Evolutionary conservation across 768 basidiomycete species (phyloP), one percentile per base, ranked within the genome.

Genomic region (Leccinum subgranulosum): DNA sequence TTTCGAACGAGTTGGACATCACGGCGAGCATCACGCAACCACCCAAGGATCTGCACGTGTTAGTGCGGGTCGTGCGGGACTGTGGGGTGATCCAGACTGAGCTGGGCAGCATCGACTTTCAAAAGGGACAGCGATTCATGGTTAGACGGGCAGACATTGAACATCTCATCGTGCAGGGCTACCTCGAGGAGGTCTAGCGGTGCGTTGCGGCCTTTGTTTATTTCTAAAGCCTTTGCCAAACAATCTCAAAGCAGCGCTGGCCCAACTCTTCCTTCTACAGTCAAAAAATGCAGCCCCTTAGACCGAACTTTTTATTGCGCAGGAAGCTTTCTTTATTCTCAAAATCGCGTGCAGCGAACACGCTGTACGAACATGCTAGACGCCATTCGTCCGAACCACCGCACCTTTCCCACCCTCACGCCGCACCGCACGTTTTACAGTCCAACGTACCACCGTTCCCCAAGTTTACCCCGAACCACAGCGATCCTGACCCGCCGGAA

Each of bases 71-170:
- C 31, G 81, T 93, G 25, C 81, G 81, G 64, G 94, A 98, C 66
- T 94, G 93, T 62, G 96, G 97, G 3, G 84, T 88, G 52, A 92
- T 99, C 19, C 88, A 94, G 72, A 93, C 95, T 1, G 94, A 97
- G 73, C 76, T 88, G 56, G 97, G 97, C 9, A 87, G 83, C 56
- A 87, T 99, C 57, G 89, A 95, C 71, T 94, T 98, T 68, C 82
- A 83, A 67, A 90, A 87, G 71, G 96, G 94, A 0, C 88, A 93
- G 72, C 76, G 96, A 60, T 96, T 92, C 66, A 86, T 94, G 80
- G 87, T 98, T 52, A 79, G 91, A 36, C 77, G 92, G 63, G 83
- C 90, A 7, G 93, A 95, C 69, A 87, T 99, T 60, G 97, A 99
- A 70, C 88, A 95, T 70, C 79, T 98, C 64, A 92, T 98, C 64